phyloP scores from a whole-genome alignment of 1,139 yeast genomes.

The Blastobotrys indianensis region DNA sequence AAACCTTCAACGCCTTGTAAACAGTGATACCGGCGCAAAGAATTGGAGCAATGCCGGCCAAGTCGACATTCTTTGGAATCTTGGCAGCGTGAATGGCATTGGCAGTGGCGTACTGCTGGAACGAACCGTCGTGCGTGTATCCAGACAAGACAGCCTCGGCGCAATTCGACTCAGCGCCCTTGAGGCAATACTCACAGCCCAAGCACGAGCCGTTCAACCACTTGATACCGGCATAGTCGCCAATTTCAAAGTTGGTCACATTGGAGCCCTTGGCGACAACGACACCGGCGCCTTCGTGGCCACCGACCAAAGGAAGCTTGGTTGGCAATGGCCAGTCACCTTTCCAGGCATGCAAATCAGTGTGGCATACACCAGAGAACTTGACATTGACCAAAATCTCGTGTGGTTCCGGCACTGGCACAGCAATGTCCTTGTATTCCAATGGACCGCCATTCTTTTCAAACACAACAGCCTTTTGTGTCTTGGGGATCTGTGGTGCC shows the following conservation, averaged over 20 bases:
- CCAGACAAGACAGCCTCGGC: constrained; percentile 65
- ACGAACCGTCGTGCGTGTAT: constrained; percentile 75
- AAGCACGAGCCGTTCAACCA: constrained; percentile 68
- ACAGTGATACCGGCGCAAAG: constrained; percentile 80
- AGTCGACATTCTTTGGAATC: constrained; percentile 63
- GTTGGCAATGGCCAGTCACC: constrained; percentile 66
- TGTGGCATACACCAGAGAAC: constrained; percentile 65
- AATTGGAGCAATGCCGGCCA: constrained; percentile 71
- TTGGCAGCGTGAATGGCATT: constrained; percentile 83
- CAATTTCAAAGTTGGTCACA: constrained; percentile 65
- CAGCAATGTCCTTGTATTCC: constrained; percentile 56
- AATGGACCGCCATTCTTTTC: constrained; percentile 63
- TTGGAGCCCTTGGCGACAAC: constrained; percentile 67
- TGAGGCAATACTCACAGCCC: constrained; percentile 66
- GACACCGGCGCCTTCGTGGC: constrained; percentile 85
- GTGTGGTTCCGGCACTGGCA: constrained; percentile 54
- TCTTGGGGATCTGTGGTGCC: constrained; percentile 42
- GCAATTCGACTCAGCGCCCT: constrained; percentile 66
- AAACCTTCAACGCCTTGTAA: constrained; percentile 73
- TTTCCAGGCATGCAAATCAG: constrained; percentile 67
- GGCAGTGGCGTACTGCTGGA: constrained; percentile 81
- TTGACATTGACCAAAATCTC: constrained; percentile 57
- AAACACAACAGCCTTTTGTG: constrained; percentile 68
- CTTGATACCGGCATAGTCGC: constrained; percentile 74
- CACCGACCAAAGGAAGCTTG: constrained; percentile 68